These are phyloP conservation scores for Cladobotryum protrusum DNA, from an alignment of 2,329 filamentous ascomycete genomes.

Conservation along the genomic window DNA sequence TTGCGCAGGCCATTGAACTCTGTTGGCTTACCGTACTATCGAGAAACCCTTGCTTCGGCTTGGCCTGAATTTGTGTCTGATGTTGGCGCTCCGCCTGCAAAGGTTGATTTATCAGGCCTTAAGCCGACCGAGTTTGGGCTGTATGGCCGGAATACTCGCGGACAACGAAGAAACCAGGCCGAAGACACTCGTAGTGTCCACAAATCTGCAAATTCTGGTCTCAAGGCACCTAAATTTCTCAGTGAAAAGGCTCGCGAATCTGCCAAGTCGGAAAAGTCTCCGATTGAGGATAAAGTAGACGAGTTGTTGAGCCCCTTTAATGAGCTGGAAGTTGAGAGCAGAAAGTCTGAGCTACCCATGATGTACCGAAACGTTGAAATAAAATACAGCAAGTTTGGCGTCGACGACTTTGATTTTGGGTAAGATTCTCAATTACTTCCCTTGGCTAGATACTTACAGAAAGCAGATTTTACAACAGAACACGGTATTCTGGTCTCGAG, in stretches of 20 bases:
- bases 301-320: conserved; percentile 61
- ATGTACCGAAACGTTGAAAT: conserved; percentile 95
- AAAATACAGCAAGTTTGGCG: conserved; percentile 97
- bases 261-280: conserved; percentile 37
- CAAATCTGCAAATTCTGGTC: conserved; percentile 52
- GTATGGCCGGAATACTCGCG: conserved; percentile 71
- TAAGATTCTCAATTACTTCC: conserved; percentile 33
- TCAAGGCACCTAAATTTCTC: conserved; percentile 80
- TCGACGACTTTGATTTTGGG: conserved; percentile 99
- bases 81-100: conserved; percentile 72
- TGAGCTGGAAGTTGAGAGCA: conserved; percentile 64
- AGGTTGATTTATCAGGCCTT: conserved; percentile 66
- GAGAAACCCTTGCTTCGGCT: conserved; percentile 77
- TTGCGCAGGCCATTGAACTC: conserved; percentile 64
- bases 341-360: conserved; percentile 74
- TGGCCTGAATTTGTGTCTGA: conserved; percentile 87
- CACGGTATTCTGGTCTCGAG: conserved; percentile 82
- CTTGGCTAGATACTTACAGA: conserved; percentile 14
- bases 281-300: conserved; percentile 38
- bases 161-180: conserved; percentile 71
- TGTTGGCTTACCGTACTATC: conserved; percentile 89
- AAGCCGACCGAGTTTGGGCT: conserved; percentile 68
- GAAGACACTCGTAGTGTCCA: conserved; percentile 66
- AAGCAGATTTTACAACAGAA: conserved; percentile 85
- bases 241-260: conserved; percentile 83